A percentile compares a stretch with the other conserved stretches of the same genome.
Evolutionary conservation across 805 yeast genomes (phyloP).

Genomic region (Saccharomycopsis olivae): DNA sequence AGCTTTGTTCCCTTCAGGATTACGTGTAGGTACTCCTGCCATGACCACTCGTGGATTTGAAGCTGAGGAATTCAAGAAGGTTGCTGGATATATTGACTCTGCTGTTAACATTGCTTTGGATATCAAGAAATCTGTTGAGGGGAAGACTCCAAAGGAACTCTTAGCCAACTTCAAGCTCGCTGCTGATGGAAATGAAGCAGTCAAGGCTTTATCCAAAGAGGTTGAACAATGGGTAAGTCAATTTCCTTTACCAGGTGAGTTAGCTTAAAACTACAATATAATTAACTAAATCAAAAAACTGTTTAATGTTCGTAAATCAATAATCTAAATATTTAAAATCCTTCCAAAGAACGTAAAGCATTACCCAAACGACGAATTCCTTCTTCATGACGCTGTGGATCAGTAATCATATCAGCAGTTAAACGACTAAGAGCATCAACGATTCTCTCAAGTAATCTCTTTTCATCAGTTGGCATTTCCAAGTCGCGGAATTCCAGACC

Average conservation of each 20-base stretch:
- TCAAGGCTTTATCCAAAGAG: slow-evolving; percentile 50
- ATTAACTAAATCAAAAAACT: background rate
- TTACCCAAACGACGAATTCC: slow-evolving; percentile 71
- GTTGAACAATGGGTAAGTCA: slow-evolving; percentile 62
- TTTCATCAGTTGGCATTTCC: slow-evolving; percentile 66
- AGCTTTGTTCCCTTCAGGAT: slow-evolving; percentile 94
- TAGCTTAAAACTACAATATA: slow-evolving; percentile 11
- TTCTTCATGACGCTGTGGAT: slow-evolving; percentile 68
- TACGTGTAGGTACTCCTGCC: slow-evolving; percentile 97
- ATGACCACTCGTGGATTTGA: slow-evolving; percentile 97
- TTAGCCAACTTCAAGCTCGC: slow-evolving; percentile 61
- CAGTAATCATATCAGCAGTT: slow-evolving; percentile 84
- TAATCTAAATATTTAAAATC: slow-evolving; percentile 72
- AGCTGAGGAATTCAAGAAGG: slow-evolving; percentile 71
- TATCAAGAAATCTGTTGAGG: slow-evolving; percentile 47
- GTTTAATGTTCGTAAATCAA: slow-evolving; percentile 59
- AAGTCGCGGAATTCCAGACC: slow-evolving; percentile 66
- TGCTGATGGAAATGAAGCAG: slow-evolving; percentile 54
- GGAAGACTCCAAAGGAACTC: slow-evolving; percentile 44
- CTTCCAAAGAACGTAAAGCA: slow-evolving; percentile 81
- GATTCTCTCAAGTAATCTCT: slow-evolving; percentile 70
- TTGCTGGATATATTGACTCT: slow-evolving; percentile 70
- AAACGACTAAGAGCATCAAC: slow-evolving; percentile 77
- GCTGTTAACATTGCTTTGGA: slow-evolving; percentile 61
- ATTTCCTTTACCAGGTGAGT: slow-evolving; percentile 82